A percentile compares a stretch with the other conserved stretches of the same genome.
phyloP scores from a whole-genome alignment of 768 basidiomycete genomes.

The Albatrellus ellisii region DNA sequence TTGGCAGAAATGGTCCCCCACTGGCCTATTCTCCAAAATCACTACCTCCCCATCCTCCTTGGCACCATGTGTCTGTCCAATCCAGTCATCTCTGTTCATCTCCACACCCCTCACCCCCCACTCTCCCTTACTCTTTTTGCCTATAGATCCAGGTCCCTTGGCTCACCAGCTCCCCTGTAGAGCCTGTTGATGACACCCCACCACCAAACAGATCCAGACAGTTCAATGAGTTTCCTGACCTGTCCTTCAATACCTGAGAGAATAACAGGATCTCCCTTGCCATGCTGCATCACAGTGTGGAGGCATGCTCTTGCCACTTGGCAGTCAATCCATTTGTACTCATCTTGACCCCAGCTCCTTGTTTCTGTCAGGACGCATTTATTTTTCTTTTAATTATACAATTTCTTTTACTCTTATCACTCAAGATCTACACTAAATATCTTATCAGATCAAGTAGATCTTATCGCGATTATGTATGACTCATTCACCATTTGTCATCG shows the following conservation, averaged over 20 bases:
- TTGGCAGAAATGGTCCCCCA: conserved; percentile 10
- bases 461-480: no score
- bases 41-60: conserved; percentile 14
- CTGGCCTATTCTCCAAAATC: conserved; percentile 15
- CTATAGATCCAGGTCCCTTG: conserved; percentile 12
- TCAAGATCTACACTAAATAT: no score
- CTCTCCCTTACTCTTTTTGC: not conserved
- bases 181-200: conserved; percentile 8
- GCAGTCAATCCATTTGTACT: conserved; percentile 1
- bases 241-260: conserved; percentile 9
- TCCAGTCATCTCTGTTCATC: conserved; percentile 10
- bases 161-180: conserved; percentile 8
- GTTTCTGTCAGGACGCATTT: no score
- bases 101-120: not conserved
- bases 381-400: no score
- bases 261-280: conserved; percentile 11
- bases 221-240: conserved; percentile 11
- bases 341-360: conserved; percentile 6
- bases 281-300: conserved; percentile 8
- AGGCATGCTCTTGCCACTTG: conserved; percentile 6
- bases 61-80: conserved; percentile 13
- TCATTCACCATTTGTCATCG: no score
- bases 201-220: conserved; percentile 8
- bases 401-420: no score
- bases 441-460: no score